Evolutionary conservation across 2,329 filamentous ascomycete genomes (phyloP).

Genomic region (Zymoseptoria crescenta): DNA sequence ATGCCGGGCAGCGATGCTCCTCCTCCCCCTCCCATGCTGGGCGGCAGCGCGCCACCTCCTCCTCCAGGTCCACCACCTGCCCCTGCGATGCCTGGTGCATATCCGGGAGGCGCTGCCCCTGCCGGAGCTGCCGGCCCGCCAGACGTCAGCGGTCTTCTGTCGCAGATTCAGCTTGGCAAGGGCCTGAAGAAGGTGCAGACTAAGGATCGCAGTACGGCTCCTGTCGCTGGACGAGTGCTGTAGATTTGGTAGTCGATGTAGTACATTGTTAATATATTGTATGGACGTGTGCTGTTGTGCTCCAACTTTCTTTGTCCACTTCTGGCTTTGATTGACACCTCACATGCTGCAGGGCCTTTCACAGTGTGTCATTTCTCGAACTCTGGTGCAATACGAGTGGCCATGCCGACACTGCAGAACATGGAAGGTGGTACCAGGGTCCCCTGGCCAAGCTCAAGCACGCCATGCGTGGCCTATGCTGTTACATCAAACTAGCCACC

Average conservation of each 20-base stretch:
- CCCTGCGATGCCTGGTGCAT: constrained; percentile 33
- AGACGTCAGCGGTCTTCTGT: constrained; percentile 56
- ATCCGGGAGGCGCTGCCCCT: constrained; percentile 33
- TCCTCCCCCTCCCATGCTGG: constrained; percentile 35
- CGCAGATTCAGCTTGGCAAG: constrained; percentile 74
- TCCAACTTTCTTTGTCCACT: not conserved
- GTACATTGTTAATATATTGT: not conserved
- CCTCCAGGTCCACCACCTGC: constrained; percentile 44
- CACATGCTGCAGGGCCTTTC: not conserved
- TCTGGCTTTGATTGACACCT: not conserved
- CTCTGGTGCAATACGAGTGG: too few relatives aligned
- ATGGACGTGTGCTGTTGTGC: not conserved
- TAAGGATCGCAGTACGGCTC: constrained; percentile 70
- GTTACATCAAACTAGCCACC: not conserved
- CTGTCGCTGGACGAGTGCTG: constrained; percentile 66
- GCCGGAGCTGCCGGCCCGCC: constrained; percentile 17
- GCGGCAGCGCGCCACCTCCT: constrained; percentile 40
- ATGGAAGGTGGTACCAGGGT: not conserved
- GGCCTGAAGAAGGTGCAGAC: constrained; percentile 80
- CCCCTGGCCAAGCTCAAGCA: not conserved
- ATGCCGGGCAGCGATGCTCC: constrained; percentile 37
- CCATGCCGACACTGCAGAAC: not conserved
- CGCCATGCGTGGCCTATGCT: not conserved
- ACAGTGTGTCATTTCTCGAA: too few relatives aligned
- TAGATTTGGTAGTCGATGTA: constrained; percentile 8